phyloP scores from a whole-genome alignment of 2,329 filamentous ascomycete species.

The Xylaria sp. region DNA sequence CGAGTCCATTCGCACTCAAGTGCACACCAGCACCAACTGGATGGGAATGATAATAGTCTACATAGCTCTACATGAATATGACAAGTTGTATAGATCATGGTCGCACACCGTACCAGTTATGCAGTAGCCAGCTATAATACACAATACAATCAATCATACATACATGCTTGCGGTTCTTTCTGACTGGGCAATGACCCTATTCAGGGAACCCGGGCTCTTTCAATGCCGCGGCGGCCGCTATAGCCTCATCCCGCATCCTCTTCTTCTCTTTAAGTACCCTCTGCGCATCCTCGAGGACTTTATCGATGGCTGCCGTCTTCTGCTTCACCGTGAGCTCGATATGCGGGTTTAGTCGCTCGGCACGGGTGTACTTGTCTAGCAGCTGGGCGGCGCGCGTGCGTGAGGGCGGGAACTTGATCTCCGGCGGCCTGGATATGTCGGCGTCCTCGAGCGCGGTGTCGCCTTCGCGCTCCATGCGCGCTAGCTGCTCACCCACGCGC shows the following conservation, averaged over 20 bases:
- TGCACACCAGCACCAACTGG: not conserved
- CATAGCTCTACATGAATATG: not conserved
- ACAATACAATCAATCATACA: too few relatives aligned
- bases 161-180: not conserved
- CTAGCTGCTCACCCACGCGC: slow-evolving; percentile 32
- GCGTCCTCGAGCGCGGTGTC: slow-evolving; percentile 49
- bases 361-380: slow-evolving; percentile 19
- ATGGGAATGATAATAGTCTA: slow-evolving; percentile 16
- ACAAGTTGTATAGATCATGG: slow-evolving; percentile 5
- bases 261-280: slow-evolving; percentile 10
- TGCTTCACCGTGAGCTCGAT: slow-evolving; percentile 11
- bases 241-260: slow-evolving; percentile 10
- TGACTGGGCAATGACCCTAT: not conserved
- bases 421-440: slow-evolving; percentile 30
- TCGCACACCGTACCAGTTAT: not conserved
- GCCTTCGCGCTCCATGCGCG: slow-evolving; percentile 29
- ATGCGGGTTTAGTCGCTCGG: not conserved
- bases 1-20: not conserved
- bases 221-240: not conserved
- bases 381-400: slow-evolving; percentile 36
- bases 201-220: not conserved
- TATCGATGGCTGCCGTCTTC: slow-evolving; percentile 41
- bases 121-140: too few relatives aligned
- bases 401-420: slow-evolving; percentile 32
- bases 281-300: slow-evolving; percentile 25